These are phyloP conservation scores for Fusarium sp. DNA, from an alignment of 2,329 filamentous ascomycete genomes.

Conservation along the genomic window DNA sequence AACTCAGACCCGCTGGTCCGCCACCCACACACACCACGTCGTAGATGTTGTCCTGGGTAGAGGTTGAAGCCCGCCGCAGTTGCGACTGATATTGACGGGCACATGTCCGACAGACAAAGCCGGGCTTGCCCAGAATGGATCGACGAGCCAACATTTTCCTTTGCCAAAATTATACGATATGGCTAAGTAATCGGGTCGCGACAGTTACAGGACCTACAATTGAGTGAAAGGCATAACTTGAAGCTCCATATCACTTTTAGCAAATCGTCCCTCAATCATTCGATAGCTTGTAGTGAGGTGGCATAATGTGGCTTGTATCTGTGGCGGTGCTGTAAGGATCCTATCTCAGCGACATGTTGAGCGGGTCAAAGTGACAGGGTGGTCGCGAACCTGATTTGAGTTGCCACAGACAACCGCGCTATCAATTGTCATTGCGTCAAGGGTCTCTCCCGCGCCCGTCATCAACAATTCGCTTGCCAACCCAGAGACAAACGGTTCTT, in stretches of 20 bases:
- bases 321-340: conserved; percentile 28
- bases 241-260: conserved; percentile 25
- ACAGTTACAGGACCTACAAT: conserved; percentile 7
- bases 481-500: conserved; percentile 34
- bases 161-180: background rate
- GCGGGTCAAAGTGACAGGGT: conserved; percentile 43
- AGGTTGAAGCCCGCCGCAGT: conserved; percentile 57
- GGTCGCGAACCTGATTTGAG: conserved; percentile 37
- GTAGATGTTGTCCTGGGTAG: conserved; percentile 76
- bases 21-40: conserved; percentile 94
- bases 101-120: conserved; percentile 62
- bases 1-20: conserved; percentile 87
- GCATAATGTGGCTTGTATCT: conserved; percentile 5
- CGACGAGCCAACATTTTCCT: conserved; percentile 47
- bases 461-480: conserved; percentile 43
- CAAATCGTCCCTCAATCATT: conserved; percentile 40
- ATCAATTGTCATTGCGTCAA: conserved; percentile 50
- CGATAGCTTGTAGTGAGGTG: conserved; percentile 37
- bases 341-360: background rate
- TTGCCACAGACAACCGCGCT: conserved; percentile 57
- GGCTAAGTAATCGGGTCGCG: conserved; percentile 5
- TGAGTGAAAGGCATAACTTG: conserved; percentile 25
- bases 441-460: conserved; percentile 39
- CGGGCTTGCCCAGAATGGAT: conserved; percentile 43
- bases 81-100: conserved; percentile 54